Evolutionary conservation across 78 protist species (phyloP).

Genomic region (Polysphondylium violaceum): DNA sequence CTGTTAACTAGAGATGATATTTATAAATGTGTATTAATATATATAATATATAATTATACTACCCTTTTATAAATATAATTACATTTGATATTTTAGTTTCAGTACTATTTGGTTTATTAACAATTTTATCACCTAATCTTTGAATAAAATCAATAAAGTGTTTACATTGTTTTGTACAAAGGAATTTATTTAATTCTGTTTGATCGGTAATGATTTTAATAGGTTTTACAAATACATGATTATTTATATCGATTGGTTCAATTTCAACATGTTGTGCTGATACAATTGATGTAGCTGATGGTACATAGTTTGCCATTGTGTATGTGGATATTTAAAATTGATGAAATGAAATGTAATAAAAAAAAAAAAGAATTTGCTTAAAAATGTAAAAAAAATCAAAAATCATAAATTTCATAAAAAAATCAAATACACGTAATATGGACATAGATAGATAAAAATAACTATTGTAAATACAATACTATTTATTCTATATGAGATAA

Average conservation of each 20-base stretch:
- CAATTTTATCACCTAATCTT: conserved; percentile 46
- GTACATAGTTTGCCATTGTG: too few relatives aligned
- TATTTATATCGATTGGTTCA: conserved; percentile 3
- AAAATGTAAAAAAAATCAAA: too few relatives aligned
- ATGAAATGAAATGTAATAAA: too few relatives aligned
- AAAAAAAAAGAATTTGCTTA: too few relatives aligned
- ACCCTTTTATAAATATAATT: not conserved
- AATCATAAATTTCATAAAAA: too few relatives aligned
- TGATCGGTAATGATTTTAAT: conserved; percentile 35
- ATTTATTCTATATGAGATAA: too few relatives aligned
- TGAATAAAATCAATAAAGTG: conserved; percentile 28
- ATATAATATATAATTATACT: not conserved
- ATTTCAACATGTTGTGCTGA: not conserved
- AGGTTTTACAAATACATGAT: conserved; percentile 50
- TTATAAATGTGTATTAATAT: not conserved
- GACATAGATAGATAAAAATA: too few relatives aligned
- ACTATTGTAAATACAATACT: too few relatives aligned
- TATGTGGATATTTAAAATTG: too few relatives aligned
- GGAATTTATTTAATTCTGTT: conserved; percentile 40
- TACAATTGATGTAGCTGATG: too few relatives aligned
- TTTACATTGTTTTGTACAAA: conserved; percentile 4
- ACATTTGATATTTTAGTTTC: conserved; percentile 26
- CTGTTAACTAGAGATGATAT: conserved; percentile 1
- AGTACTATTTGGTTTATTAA: conserved; percentile 17
- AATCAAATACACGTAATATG: too few relatives aligned